phyloP scores from a whole-genome alignment of 768 basidiomycete genomes.

The Suillus variegatus region DNA sequence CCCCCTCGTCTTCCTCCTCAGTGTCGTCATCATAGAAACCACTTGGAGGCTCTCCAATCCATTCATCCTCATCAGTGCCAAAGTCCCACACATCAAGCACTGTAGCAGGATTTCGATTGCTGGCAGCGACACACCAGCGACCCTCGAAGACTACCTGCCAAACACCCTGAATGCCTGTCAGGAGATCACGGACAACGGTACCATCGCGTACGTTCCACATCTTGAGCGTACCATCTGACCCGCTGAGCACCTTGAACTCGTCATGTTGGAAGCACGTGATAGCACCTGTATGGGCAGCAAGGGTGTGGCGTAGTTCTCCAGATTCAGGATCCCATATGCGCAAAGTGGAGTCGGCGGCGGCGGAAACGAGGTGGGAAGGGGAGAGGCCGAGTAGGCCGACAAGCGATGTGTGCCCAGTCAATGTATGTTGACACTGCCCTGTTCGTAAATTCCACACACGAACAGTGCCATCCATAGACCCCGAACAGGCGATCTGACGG shows the following conservation, averaged over 20 bases:
- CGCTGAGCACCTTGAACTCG: slow-evolving; percentile 95
- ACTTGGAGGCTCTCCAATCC: slow-evolving; percentile 77
- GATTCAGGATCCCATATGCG: slow-evolving; percentile 92
- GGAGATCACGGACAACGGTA: slow-evolving; percentile 79
- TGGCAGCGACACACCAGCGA: slow-evolving; percentile 92
- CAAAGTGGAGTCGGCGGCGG: slow-evolving; percentile 93
- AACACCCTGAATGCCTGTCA: slow-evolving; percentile 91
- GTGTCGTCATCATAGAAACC: slow-evolving; percentile 74
- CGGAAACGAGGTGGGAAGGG: slow-evolving; percentile 88
- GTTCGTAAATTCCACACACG: slow-evolving; percentile 90
- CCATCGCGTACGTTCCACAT: slow-evolving; percentile 97
- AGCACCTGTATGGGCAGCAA: slow-evolving; percentile 93
- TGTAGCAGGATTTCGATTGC: slow-evolving; percentile 75
- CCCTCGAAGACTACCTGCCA: slow-evolving; percentile 99
- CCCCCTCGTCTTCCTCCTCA: slow-evolving; percentile 42
- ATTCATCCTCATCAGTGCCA: slow-evolving; percentile 71
- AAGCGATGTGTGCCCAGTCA: slow-evolving; percentile 92
- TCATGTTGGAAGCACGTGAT: slow-evolving; percentile 99
- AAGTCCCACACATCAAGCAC: slow-evolving; percentile 93
- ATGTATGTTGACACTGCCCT: slow-evolving; percentile 76
- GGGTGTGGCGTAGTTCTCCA: slow-evolving; percentile 76
- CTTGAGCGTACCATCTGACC: slow-evolving; percentile 94
- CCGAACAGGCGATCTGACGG: slow-evolving; percentile 91
- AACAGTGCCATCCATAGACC: slow-evolving; percentile 98
- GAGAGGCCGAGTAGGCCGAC: slow-evolving; percentile 93